phyloP scores from a whole-genome alignment of 2,329 filamentous ascomycete species.

The Claviceps sp. region DNA sequence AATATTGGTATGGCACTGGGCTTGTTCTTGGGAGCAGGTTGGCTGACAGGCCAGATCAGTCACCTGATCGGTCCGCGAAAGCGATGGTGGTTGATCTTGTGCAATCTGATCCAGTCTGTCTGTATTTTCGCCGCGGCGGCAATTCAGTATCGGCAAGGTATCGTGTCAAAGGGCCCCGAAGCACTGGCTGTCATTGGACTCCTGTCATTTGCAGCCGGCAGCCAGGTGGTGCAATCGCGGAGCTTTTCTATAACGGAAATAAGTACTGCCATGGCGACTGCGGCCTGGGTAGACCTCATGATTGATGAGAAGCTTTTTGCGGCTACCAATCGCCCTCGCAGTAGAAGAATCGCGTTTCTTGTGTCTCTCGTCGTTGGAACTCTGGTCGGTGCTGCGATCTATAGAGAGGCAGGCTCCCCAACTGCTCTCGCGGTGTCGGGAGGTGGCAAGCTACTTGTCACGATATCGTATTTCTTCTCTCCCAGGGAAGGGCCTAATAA shows the following conservation, averaged over 20 bases:
- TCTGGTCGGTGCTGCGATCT: slow-evolving; percentile 38
- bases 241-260: slow-evolving; percentile 45
- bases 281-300: slow-evolving; percentile 46
- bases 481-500: slow-evolving; percentile 7
- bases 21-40: slow-evolving; percentile 41
- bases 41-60: slow-evolving; percentile 42
- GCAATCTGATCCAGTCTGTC: slow-evolving; percentile 39
- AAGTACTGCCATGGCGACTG: slow-evolving; percentile 51
- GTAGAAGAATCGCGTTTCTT: slow-evolving; percentile 36
- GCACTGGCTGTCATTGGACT: slow-evolving; percentile 34
- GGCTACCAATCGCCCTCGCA: slow-evolving; percentile 33
- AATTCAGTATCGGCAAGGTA: slow-evolving; percentile 30
- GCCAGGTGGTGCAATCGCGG: slow-evolving; percentile 44
- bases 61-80: slow-evolving; percentile 36
- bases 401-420: slow-evolving; percentile 11
- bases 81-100: slow-evolving; percentile 39
- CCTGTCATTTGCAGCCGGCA: slow-evolving; percentile 41
- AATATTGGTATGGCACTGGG: slow-evolving; percentile 43
- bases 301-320: slow-evolving; percentile 39
- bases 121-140: slow-evolving; percentile 40
- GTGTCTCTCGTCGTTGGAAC: slow-evolving; percentile 31
- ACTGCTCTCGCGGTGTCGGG: slow-evolving; percentile 14
- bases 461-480: slow-evolving; percentile 11
- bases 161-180: slow-evolving; percentile 19
- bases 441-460: slow-evolving; percentile 13